A percentile compares a stretch with the other conserved stretches of the same genome.
Conservation (phyloP, 2,329 filamentous ascomycete genomes). For the Ophiocordyceps camponoti-rufipedis region DNA sequence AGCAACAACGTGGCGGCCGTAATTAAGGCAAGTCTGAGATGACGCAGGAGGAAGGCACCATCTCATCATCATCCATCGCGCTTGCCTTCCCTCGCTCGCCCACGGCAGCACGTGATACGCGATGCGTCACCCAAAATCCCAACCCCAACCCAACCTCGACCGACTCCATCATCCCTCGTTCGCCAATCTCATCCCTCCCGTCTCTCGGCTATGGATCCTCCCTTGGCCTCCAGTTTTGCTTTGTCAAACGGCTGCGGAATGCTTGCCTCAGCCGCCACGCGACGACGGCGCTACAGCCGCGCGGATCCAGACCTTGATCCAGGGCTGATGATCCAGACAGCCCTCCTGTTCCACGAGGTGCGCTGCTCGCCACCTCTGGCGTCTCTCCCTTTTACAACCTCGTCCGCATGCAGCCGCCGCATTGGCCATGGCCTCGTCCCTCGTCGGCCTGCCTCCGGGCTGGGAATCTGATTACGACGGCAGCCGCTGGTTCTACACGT, state of each 20-base stretch:
- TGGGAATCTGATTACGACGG: conserved; percentile 43
- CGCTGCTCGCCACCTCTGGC: neutral
- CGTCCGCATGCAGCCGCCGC: neutral
- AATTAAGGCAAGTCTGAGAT: too few species aligned
- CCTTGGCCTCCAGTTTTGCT: neutral
- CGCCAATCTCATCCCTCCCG: neutral
- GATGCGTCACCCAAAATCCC: neutral
- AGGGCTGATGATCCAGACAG: neutral
- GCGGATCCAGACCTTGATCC: neutral
- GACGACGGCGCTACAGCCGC: neutral
- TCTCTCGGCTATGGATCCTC: neutral
- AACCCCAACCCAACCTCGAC: neutral
- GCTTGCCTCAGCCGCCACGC: neutral
- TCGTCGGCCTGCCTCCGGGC: conserved; percentile 24
- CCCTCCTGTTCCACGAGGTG: neutral
- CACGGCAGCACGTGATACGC: neutral
- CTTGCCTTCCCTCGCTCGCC: neutral
- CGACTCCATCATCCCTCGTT: neutral
- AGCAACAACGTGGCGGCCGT: too few species aligned
- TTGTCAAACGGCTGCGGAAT: neutral
- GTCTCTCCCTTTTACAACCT: neutral
- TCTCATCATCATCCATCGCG: neutral
- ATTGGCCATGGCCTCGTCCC: conserved; percentile 7
- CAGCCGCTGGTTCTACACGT: conserved; percentile 37
- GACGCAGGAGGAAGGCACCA: neutral